Base-by-base conservation (phyloP, 805 yeast species). In the Kazachstania bromeliacearum region DNA sequence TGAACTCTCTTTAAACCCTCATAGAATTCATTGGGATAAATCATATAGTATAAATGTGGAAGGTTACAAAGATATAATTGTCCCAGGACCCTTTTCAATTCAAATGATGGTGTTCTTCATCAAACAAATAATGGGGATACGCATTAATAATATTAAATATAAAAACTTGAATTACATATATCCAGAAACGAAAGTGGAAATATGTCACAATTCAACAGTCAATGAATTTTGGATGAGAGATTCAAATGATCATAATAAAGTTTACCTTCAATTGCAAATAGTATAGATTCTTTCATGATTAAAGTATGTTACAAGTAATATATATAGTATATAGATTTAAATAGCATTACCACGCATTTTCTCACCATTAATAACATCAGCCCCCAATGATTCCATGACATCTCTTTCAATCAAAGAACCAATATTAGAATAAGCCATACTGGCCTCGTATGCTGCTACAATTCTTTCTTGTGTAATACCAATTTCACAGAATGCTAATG, bases 401-500 rank as follows among this genome's bases (percentile, higher is more conserved):
- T 80, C 89, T 44, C 73, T 75, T 39, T 78, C 84, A 25, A 83
- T 74, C 49, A 87, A 62, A 27, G 70, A 70, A n/a, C 88, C 89
- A 6, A 80, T 72, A 39, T 70, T 67, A 7, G 77, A 73, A 53
- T 77, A 84, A 8, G 79, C 81, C 68, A 85, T 67, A 62, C 95
- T 83, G 13, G 94, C 85, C 51, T 92, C 97, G 60, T 89, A 92
- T 0, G 89, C 92, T 51, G 76, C 69, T 7, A 76, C 70, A 13
- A 92, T 70, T 49, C 97, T 67, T 39, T 75, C 73, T 45, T 85
- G 95, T 26, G 84, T 83, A 37, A 92, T 79, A 10, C 95, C 95
- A 42, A 92, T 72, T 51, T 85, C 95, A 46, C 87, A 78, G 47
- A 71, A 71, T n/a, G 85, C 81, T 41, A 92, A 66, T 0, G 94